Evolutionary conservation across 805 yeast genomes (phyloP), one percentile per base, ranked within the genome.

Genomic region (Sungouiella thailandica): DNA sequence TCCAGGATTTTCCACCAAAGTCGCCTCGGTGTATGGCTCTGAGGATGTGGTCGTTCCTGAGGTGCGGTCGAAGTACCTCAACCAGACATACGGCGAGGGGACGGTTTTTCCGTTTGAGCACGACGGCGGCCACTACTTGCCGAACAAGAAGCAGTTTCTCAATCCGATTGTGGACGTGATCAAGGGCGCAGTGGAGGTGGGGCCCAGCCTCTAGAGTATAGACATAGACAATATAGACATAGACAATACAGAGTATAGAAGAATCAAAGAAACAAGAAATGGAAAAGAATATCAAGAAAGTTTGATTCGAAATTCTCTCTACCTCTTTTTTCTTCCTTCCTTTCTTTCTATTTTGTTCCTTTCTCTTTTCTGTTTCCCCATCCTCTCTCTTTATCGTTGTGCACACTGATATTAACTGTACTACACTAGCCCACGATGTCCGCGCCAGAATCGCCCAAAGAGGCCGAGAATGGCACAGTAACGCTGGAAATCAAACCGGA

Each of bases 41-140:
- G 44, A 44, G 25, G 72, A 65, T 40, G 44, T 34, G 29, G 50
- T 55, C 8, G 67, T 65, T 8, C 61, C 69, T 1, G 49, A 53
- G 3, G 41, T 58, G 14, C 44, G 69, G 31, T 43, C 64, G 0
- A 35, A 42, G 31, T 53, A 43, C 33, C 49, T 63, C 25, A 44
- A 49, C 15, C 31, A 42, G 3, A 32, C 52, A 5, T 61, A 45
- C 31, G 39, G 41, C 6, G 32, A 40, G 7, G 36, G 30, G 17
- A 35, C 40, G 6, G 46, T 48, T 8, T 41, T 31, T 13, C 39
- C 35, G 6, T 48, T 56, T 23, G 42, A 35, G 27, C 65, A 62
- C 33, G 65, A 58, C 6, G 70, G 69, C 2, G 66, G 63, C 4
- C 72, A 65, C 43, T 57, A 45, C 40, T 43, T 63, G 18, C 68